Conservation (phyloP, 305 asterid species). For the Plantago lanceolata region DNA sequence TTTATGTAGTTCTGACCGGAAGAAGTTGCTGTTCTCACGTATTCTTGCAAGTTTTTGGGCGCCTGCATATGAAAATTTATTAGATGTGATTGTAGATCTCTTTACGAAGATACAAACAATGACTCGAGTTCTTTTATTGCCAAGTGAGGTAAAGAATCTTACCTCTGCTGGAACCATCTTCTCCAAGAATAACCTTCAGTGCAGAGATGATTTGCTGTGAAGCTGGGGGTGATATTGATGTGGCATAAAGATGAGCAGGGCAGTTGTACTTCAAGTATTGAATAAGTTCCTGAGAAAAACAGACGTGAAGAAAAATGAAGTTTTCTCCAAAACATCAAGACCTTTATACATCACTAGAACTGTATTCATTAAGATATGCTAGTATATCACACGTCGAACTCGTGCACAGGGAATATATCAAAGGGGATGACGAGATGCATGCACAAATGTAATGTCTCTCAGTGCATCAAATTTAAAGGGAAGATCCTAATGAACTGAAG, state of each 20-base stretch:
- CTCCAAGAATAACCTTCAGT: conserved; percentile 88
- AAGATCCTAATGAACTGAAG: not conserved
- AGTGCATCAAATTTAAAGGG: not conserved
- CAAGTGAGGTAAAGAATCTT: conserved; percentile 27
- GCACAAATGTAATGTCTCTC: not conserved
- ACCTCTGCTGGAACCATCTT: conserved; percentile 98
- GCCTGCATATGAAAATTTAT: conserved; percentile 42
- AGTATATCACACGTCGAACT: not conserved
- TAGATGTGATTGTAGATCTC: conserved; percentile 19
- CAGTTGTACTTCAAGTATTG: conserved; percentile 70
- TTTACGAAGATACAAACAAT: not conserved
- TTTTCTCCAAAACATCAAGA: too few relatives aligned
- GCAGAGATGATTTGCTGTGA: conserved; percentile 93
- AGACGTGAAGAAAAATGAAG: not conserved
- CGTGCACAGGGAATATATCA: not conserved
- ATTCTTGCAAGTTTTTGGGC: conserved; percentile 86
- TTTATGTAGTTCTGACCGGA: conserved; percentile 86
- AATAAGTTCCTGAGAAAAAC: conserved; percentile 71
- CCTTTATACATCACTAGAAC: not conserved
- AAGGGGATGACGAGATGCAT: not conserved
- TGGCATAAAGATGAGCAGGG: conserved; percentile 98
- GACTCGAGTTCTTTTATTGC: not conserved
- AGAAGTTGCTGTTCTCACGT: conserved; percentile 91
- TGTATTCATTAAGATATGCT: not conserved
- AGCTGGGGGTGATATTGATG: conserved; percentile 96